Base-by-base conservation (phyloP, 495 filamentous ascomycete species). In the Chaetomidium leptoderma region DNA sequence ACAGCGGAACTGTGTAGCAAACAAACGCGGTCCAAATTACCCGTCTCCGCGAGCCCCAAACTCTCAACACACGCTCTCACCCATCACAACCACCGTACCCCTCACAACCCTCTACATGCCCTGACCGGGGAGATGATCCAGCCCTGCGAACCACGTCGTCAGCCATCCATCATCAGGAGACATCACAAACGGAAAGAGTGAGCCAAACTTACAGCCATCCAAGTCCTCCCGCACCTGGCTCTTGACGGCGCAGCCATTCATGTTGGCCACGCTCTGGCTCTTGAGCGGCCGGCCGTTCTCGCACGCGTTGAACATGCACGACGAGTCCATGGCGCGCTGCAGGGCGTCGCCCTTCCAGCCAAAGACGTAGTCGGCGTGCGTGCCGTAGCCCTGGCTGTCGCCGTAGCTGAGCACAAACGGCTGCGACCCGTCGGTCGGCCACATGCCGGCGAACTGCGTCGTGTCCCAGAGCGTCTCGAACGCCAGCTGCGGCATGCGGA, bases 401-500 rank as follows among this genome's bases (percentile, higher is more conserved):
- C 63, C 61, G 40, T 57, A 63, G 60, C 54, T 59, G 23, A 70
- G 52, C 21, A 79, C 76, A 59, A 81, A 79, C 14, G 78, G 78
- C 48, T 79, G 71, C 8, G 69, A 65, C 10, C 72, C 69, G 30
- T 73, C 75, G 6, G 66, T 59, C 19, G 77, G 76, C 75, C 78
- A 79, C 66, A 76, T 58, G 66, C 53, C 65, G 66, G 72, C 70
- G 67, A 79, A 80, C 58, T 70, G 62, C 56, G 73, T 72, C 5
- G 77, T 77, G 62, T 79, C 75, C 76, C 77, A 81, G 55, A 78
- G 73, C 6, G 77, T 76, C 61, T 81, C 78, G 68, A 76, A 79
- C 8, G 75, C 75, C 4, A 81, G 59, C 62, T 81, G 78, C 9
- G 77, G 72, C 58, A 78, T 63, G 57, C 72, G 69, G 7, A 76